These are phyloP conservation scores for Xylaria bambusicola DNA, from an alignment of 495 filamentous ascomycete genomes.

Conservation along the genomic window DNA sequence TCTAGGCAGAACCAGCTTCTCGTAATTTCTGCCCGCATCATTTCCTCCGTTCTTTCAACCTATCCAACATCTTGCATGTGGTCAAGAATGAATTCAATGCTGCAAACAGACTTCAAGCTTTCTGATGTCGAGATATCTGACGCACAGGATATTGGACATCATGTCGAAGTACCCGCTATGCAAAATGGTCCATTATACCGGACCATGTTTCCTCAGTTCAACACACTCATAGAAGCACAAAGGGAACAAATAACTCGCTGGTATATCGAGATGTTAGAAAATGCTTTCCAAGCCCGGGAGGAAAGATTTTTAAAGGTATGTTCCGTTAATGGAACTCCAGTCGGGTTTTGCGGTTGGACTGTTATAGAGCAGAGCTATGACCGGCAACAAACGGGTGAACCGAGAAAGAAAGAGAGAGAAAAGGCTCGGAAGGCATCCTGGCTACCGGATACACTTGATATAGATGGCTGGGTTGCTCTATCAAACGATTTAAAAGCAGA, in stretches of 20 bases:
- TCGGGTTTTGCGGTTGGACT: too few relatives aligned
- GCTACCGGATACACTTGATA: conserved; percentile 17
- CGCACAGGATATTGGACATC: conserved; percentile 7
- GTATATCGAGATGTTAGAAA: conserved; percentile 20
- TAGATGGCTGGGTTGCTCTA: conserved; percentile 18
- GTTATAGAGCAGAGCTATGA: conserved; percentile 11
- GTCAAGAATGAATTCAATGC: conserved; percentile 13
- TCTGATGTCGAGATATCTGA: conserved; percentile 7
- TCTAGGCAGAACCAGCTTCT: conserved; percentile 12
- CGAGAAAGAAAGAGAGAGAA: conserved; percentile 14
- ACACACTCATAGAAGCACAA: conserved; percentile 17
- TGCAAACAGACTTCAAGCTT: conserved; percentile 11
- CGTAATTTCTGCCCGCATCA: conserved; percentile 6
- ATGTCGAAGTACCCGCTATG: conserved; percentile 17
- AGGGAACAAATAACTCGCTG: conserved; percentile 19
- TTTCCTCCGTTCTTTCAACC: conserved; percentile 2
- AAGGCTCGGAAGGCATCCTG: conserved; percentile 14
- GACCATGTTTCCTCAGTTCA: conserved; percentile 20
- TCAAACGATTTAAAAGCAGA: conserved; percentile 19
- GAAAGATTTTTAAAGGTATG: conserved; percentile 20
- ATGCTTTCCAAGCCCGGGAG: conserved; percentile 15
- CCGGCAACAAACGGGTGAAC: conserved; percentile 11
- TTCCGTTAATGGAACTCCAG: conserved; percentile 17
- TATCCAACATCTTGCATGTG: conserved; percentile 6
- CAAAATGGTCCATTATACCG: conserved; percentile 22